Conservation (phyloP, 2,329 filamentous ascomycete genomes). For the Penicillium sp. region DNA sequence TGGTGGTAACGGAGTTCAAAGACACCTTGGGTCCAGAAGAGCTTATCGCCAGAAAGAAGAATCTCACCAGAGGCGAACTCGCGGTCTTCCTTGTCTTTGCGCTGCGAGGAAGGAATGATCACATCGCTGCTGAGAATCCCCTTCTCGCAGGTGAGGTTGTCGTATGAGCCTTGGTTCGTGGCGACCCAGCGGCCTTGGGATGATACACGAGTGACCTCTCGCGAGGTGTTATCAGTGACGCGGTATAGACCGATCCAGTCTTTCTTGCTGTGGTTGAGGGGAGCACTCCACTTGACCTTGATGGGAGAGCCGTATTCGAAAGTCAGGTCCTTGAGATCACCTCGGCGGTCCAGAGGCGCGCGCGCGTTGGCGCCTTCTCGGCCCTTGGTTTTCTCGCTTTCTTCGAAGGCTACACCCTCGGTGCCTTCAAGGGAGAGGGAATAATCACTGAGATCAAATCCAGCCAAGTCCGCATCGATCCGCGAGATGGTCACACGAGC, state of each 20-base stretch:
- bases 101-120: conserved; percentile 49
- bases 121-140: conserved; percentile 74
- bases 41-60: conserved; percentile 84
- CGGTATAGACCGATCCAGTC: conserved; percentile 98
- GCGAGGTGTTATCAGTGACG: conserved; percentile 88
- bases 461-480: conserved; percentile 76
- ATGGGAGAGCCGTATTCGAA: conserved; percentile 91
- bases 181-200: conserved; percentile 89
- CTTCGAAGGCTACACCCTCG: conserved; percentile 52
- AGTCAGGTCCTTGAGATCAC: conserved; percentile 70
- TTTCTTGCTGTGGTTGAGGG: conserved; percentile 79
- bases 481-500: conserved; percentile 81
- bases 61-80: conserved; percentile 77
- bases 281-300: conserved; percentile 86
- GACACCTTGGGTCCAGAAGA: conserved; percentile 95
- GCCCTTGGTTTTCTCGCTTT: conserved; percentile 64
- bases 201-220: conserved; percentile 79
- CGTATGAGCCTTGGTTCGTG: conserved; percentile 74
- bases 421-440: conserved; percentile 73
- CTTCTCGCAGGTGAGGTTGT: conserved; percentile 71
- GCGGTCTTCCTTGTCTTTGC: conserved; percentile 51
- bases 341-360: conserved; percentile 62
- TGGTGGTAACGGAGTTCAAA: conserved; percentile 99
- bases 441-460: conserved; percentile 78
- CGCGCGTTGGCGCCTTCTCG: conserved; percentile 73